Percentiles rank a stretch among this genome's conserved stretches.
Evolutionary conservation across 1,139 yeast genomes (phyloP).

Genomic region (Geotrichum restrictum): DNA sequence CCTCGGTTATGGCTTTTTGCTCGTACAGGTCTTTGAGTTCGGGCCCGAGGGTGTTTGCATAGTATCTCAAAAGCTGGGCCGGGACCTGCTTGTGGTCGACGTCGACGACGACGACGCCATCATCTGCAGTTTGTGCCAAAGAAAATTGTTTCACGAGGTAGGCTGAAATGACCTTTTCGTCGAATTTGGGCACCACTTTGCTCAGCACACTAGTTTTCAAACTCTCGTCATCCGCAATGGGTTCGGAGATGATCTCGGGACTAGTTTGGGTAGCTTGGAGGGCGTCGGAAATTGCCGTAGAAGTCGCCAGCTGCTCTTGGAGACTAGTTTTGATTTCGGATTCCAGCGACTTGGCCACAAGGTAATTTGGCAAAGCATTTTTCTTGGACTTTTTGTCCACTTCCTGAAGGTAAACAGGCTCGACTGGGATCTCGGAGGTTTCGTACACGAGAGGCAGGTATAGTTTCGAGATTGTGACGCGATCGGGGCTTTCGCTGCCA

Average conservation of each 20-base stretch:
- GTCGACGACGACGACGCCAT: too few relatives aligned
- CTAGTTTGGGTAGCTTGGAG: not conserved
- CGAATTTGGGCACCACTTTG: conserved; percentile 9
- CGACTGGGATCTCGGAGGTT: not conserved
- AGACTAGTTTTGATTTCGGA: conserved; percentile 3
- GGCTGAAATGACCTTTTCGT: conserved; percentile 1
- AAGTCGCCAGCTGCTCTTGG: not conserved
- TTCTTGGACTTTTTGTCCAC: conserved; percentile 10
- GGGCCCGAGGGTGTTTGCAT: not conserved
- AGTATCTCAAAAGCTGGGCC: conserved; percentile 4
- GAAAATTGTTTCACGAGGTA: conserved; percentile 5
- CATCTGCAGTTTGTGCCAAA: too few relatives aligned
- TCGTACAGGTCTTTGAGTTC: conserved; percentile 1
- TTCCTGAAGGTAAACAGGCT: conserved; percentile 8
- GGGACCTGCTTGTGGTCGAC: conserved; percentile 7
- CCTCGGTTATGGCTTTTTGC: not conserved
- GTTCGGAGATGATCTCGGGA: not conserved
- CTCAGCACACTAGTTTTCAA: not conserved
- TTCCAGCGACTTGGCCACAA: conserved; percentile 4
- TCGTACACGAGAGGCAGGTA: not conserved
- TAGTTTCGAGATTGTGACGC: not conserved
- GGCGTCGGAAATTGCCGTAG: conserved; percentile 10
- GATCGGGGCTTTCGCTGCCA: conserved; percentile 7
- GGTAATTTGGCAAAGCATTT: conserved; percentile 9
- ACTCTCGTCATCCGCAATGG: not conserved